Base-by-base conservation (phyloP, 441 rosid species). In the Hura crepitans region DNA sequence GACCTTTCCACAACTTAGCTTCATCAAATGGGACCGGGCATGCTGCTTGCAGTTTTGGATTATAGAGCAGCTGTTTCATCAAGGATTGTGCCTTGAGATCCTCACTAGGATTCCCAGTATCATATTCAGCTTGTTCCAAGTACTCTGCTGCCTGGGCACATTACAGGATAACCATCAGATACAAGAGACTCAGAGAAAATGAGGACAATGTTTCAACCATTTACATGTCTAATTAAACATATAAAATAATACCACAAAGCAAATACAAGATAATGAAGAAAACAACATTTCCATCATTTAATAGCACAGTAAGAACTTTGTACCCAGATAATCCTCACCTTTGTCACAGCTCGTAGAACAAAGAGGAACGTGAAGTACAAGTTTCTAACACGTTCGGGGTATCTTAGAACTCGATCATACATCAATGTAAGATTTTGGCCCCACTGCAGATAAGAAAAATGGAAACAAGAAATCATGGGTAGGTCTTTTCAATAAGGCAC, bases 21-120 rank as follows among this genome's bases (percentile, higher is more conserved):
- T 92, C 98, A 71, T 92, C 93, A 78, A 84, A 92, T 61, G 98
- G 96, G 45, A 90, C 80, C 6, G 98, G 98, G 74, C 98, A 92
- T 50, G 98, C 96, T 66, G 98, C 87, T 78, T 80, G 91, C 54
- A 89, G 84, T 67, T 84, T 82, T 58, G 90, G 81, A 68, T 89
- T 82, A 77, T 85, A 78, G 12, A 92, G 85, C 45, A 92, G 78
- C 79, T 92, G 96, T 66, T 75, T 89, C 83, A 91, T 82, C 77
- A 89, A 75, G 68, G 92, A 89, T 37, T 86, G 87, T 22, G 97
- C 78, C 87, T 81, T 86, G 56, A 90, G 79, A 75, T 92, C 97
- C 77, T 90, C 97, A 2, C 49, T 83, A 62, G 83, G 84, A 69
- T 87, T 87, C 62, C 90, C 90, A 28, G 95, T 88, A 20, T 83